These are phyloP conservation scores for Cladosporium sp. DNA, from an alignment of 2,329 filamentous ascomycete genomes.

Conservation along the genomic window DNA sequence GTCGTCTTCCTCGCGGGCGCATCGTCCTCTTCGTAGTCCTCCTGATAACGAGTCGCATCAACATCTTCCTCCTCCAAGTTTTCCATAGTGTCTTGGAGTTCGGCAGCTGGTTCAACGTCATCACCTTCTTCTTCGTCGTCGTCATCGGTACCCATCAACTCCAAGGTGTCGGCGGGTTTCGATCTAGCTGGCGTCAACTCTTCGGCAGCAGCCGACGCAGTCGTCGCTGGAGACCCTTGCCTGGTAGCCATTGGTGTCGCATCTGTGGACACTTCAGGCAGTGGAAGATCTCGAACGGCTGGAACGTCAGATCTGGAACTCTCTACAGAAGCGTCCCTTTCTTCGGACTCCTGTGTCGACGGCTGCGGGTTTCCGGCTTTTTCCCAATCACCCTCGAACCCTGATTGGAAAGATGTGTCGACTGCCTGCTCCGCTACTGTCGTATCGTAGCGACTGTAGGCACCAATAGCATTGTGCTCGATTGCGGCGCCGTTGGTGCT, in stretches of 20 bases:
- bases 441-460: background rate
- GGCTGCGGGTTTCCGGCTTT: conserved; percentile 11
- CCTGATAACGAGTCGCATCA: conserved; percentile 1
- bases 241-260: conserved; percentile 18
- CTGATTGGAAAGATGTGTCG: background rate
- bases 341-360: background rate
- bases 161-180: background rate
- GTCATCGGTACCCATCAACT: conserved; percentile 19
- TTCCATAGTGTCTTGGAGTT: conserved; percentile 9
- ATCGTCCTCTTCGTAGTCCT: conserved; percentile 16
- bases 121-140: conserved; percentile 20
- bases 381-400: conserved; percentile 12
- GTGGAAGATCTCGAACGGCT: conserved; percentile 10
- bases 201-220: conserved; percentile 22
- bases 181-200: conserved; percentile 12
- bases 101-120: conserved; percentile 18
- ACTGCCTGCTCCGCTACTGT: background rate
- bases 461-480: background rate
- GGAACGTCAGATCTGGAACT: conserved; percentile 15
- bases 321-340: conserved; percentile 14
- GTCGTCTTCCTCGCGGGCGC: conserved; percentile 17
- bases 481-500: background rate
- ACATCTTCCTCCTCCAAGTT: conserved; percentile 12
- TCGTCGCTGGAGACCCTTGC: conserved; percentile 20
- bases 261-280: conserved; percentile 15